phyloP scores from a whole-genome alignment of 768 basidiomycete genomes.

The Tricholoma sp. region DNA sequence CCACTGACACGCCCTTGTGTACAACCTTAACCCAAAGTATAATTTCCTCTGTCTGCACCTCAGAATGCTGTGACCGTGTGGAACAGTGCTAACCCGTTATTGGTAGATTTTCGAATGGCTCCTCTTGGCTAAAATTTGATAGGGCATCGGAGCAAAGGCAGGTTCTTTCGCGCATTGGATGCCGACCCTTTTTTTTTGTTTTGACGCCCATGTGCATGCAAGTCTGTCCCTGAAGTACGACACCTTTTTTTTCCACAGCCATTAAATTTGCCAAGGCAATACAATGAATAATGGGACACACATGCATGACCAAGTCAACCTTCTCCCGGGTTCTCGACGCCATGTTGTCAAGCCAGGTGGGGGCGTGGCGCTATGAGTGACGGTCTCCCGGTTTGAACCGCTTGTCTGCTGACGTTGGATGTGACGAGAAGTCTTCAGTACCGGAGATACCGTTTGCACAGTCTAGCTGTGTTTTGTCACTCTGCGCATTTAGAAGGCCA shows the following conservation, averaged over 20 bases:
- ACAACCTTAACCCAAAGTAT: neutral
- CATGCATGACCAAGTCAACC: neutral
- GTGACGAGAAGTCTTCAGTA: neutral
- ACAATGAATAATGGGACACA: neutral
- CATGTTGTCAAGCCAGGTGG: neutral
- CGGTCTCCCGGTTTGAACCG: neutral
- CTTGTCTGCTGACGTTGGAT: neutral
- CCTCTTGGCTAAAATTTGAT: conserved; percentile 33
- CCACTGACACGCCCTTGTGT: neutral
- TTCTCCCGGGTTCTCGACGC: too few species aligned
- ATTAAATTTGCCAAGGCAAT: neutral
- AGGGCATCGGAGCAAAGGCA: neutral
- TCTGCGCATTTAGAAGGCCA: neutral
- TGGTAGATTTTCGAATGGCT: conserved; percentile 21
- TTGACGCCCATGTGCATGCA: neutral
- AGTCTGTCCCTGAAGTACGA: neutral
- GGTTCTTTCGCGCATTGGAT: neutral
- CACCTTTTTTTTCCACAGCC: neutral
- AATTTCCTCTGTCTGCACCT: neutral
- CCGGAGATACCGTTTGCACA: neutral
- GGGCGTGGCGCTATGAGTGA: neutral
- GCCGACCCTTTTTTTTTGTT: neutral
- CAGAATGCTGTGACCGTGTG: neutral
- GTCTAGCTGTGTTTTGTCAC: neutral
- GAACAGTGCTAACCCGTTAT: neutral